phyloP scores from a whole-genome alignment of 176 grass and related monocot genomes.

The Tillandsia fasciculata region DNA sequence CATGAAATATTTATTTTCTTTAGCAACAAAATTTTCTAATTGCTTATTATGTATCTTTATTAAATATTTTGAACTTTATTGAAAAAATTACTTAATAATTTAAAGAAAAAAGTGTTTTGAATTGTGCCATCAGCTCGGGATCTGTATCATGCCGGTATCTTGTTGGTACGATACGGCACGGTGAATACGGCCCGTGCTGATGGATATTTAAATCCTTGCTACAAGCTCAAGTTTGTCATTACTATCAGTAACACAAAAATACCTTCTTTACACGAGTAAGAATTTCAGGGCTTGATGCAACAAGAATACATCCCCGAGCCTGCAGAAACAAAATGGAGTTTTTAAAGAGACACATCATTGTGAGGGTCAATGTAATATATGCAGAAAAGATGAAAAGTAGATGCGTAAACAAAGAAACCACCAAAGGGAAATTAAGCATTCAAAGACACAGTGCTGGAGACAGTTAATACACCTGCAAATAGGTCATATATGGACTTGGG shows the following conservation, averaged over 20 bases:
- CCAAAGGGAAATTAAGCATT: not conserved
- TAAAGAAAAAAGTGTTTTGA: too few relatives aligned
- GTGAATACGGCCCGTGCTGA: too few relatives aligned
- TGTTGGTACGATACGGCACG: too few relatives aligned
- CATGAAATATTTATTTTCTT: too few relatives aligned
- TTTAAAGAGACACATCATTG: not conserved
- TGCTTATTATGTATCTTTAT: too few relatives aligned
- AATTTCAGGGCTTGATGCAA: constrained; percentile 87
- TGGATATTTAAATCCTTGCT: not conserved
- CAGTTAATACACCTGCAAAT: constrained; percentile 48
- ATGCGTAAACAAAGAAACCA: not conserved
- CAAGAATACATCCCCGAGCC: constrained; percentile 83
- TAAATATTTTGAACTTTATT: too few relatives aligned
- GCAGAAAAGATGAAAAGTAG: not conserved
- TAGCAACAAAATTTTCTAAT: too few relatives aligned
- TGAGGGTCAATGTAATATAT: not conserved
- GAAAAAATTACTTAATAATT: too few relatives aligned
- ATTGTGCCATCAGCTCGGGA: too few relatives aligned
- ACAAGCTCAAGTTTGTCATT: not conserved
- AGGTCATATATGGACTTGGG: constrained; percentile 75
- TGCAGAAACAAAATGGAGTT: constrained; percentile 7
- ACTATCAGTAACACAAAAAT: constrained; percentile 13
- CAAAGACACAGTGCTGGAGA: not conserved
- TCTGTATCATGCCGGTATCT: too few relatives aligned
- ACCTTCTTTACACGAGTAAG: constrained; percentile 70